Evolutionary conservation across 192 early-diverging fungal species (phyloP).

Genomic region (Chytriomyces sp.): DNA sequence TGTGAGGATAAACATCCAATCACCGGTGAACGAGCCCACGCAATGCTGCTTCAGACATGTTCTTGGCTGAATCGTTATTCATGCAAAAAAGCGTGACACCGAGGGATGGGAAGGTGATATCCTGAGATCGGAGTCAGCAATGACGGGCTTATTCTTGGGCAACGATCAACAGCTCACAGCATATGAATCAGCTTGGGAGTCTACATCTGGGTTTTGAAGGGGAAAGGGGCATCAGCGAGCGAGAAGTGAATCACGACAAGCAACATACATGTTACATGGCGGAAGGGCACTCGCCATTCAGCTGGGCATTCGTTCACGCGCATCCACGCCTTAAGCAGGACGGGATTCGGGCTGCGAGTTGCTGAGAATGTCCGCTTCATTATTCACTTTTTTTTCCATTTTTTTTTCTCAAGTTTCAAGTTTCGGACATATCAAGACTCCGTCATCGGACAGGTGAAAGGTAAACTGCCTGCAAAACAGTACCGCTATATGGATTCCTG

Average conservation of each 20-base stretch:
- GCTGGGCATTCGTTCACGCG: background rate
- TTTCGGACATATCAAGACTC: no score
- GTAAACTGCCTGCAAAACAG: no score
- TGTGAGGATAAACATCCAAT: no score
- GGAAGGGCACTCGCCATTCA: background rate
- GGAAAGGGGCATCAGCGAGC: background rate
- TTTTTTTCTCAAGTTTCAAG: no score
- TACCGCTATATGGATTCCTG: no score
- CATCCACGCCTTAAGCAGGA: background rate
- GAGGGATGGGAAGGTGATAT: background rate
- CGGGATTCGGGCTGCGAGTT: no score
- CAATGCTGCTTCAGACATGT: background rate
- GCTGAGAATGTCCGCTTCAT: no score
- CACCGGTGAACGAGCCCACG: background rate
- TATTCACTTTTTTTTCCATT: no score
- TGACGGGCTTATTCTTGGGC: background rate
- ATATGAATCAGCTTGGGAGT: background rate
- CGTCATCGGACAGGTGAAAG: no score
- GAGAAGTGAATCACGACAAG: background rate
- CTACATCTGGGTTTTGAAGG: background rate
- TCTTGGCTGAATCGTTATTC: background rate
- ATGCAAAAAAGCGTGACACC: background rate
- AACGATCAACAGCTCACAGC: background rate
- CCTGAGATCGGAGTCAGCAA: background rate
- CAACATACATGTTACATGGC: background rate